phyloP scores from a whole-genome alignment of 768 basidiomycete species.

The Kwoniella dejecticola region DNA sequence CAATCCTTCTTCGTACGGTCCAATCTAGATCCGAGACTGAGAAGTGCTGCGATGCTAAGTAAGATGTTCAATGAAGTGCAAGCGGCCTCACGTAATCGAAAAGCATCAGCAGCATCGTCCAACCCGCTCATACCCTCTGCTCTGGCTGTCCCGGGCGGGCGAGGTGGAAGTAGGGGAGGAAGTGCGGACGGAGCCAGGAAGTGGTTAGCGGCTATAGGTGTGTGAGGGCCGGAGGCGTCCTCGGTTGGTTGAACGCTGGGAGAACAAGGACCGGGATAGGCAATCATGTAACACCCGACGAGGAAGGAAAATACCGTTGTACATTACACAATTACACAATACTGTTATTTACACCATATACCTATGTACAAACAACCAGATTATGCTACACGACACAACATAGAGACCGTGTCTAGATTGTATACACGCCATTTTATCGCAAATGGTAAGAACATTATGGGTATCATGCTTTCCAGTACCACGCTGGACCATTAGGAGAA shows the following conservation, averaged over 20 bases:
- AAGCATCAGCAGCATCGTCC: slow-evolving; percentile 46
- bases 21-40: too few species aligned
- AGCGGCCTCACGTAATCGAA: slow-evolving; percentile 41
- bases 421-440: too few species aligned
- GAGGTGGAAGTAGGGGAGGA: slow-evolving; percentile 25
- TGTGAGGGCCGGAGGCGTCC: too few species aligned
- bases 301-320: background rate
- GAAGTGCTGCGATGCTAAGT: too few species aligned
- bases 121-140: slow-evolving; percentile 45
- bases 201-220: slow-evolving; percentile 49
- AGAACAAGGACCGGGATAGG: too few species aligned
- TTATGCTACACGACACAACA: too few species aligned
- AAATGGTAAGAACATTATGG: too few species aligned
- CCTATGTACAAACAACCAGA: background rate
- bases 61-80: slow-evolving; percentile 28
- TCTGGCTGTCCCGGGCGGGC: slow-evolving; percentile 22
- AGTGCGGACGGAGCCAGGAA: slow-evolving; percentile 40
- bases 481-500: slow-evolving; percentile 48
- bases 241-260: too few species aligned
- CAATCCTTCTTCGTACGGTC: background rate
- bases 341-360: too few species aligned
- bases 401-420: too few species aligned
- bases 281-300: background rate
- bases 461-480: slow-evolving; percentile 44
- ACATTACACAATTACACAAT: background rate